phyloP scores from a whole-genome alignment of 1,139 yeast species.

The Blastobotrys ciferrii region DNA sequence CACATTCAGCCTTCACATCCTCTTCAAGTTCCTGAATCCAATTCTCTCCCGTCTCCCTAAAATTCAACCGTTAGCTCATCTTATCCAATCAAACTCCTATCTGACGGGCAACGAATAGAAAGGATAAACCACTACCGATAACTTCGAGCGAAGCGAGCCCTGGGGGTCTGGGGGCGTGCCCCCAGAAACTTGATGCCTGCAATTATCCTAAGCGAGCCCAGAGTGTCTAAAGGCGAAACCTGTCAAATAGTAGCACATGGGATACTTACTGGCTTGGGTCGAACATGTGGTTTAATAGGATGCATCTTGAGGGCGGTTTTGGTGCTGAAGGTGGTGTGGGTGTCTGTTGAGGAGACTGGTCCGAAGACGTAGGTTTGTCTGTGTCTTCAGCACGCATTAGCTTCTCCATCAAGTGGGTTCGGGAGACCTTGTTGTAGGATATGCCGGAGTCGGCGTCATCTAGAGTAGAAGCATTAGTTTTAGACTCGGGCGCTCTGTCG shows the following conservation, averaged over 20 bases:
- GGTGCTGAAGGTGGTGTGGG: slow-evolving; percentile 20
- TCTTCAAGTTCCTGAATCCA: slow-evolving; percentile 41
- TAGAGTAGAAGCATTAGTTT: slow-evolving; percentile 20
- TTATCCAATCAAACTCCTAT: slow-evolving; percentile 1
- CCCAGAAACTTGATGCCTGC: too few relatives aligned
- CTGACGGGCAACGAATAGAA: too few relatives aligned
- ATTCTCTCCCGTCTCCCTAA: slow-evolving; percentile 36
- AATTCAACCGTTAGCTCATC: slow-evolving; percentile 8
- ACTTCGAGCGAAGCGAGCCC: too few relatives aligned
- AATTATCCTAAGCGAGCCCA: too few relatives aligned
- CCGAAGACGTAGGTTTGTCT: neutral
- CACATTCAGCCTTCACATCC: slow-evolving; percentile 40
- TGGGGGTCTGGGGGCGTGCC: too few relatives aligned
- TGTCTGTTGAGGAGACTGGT: neutral
- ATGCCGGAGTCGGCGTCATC: slow-evolving; percentile 30
- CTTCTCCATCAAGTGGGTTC: slow-evolving; percentile 35
- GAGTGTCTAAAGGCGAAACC: too few relatives aligned
- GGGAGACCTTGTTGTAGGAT: slow-evolving; percentile 30
- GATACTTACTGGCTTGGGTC: slow-evolving; percentile 35
- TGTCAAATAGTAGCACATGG: too few relatives aligned
- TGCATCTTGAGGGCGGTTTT: slow-evolving; percentile 32
- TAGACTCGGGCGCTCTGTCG: slow-evolving; percentile 14
- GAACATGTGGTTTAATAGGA: slow-evolving; percentile 39
- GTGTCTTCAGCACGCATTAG: slow-evolving; percentile 37
- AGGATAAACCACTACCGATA: too few relatives aligned